Base-by-base conservation (phyloP, 139 green algal genomes). In the Tetradesmus lagerheimii region DNA sequence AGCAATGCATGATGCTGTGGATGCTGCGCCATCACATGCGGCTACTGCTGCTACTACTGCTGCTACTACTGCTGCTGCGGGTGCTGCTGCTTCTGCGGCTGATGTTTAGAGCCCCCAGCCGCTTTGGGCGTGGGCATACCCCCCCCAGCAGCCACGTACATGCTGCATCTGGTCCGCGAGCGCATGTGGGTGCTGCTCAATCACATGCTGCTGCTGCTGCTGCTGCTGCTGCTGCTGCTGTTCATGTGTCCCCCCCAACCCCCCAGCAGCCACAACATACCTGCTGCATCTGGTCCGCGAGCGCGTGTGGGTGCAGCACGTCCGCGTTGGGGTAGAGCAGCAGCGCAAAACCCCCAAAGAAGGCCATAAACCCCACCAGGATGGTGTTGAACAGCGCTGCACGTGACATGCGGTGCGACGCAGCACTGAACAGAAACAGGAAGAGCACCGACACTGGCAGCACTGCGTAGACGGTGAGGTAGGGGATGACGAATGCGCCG, bases 381-480 rank as follows among this genome's bases (percentile, higher is more conserved):
- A 97, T 96, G 90, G 95, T 89, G 95, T 99, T 98, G 94, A 99
- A 99, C 8, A 99, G 92, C 31, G 85, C 85, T 43, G 93, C 88
- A 0, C 96, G 91, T 25, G 78, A 88, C 64, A 98, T 94, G 27
- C 83, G 87, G 87, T 97, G 93, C 3, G 92, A 95, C 18, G 94
- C 95, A 23, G 89, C 93, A 0, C 95, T 95, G 89, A 96, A 97
- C 29, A 91, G 38, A 11, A 97, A 83, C 80, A 99, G 93, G 92
- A 99, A 99, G 35, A 98, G 18, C 12, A 99, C 75, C 12, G 95
- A 98, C 37, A 85, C 89, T 20, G 98, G 97, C 82, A 99, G 93
- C 37, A 99, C 97, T n/a, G 93, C 98, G 89, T 99, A 99, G 15
- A 99, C 96, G 45, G 93, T 95, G 12, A 97, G 91, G 92, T 95